A percentile compares a stretch with the other conserved stretches of the same genome.
Evolutionary conservation across 2,329 filamentous ascomycete genomes (phyloP).

Genomic region (Aspergillus chevalieri): DNA sequence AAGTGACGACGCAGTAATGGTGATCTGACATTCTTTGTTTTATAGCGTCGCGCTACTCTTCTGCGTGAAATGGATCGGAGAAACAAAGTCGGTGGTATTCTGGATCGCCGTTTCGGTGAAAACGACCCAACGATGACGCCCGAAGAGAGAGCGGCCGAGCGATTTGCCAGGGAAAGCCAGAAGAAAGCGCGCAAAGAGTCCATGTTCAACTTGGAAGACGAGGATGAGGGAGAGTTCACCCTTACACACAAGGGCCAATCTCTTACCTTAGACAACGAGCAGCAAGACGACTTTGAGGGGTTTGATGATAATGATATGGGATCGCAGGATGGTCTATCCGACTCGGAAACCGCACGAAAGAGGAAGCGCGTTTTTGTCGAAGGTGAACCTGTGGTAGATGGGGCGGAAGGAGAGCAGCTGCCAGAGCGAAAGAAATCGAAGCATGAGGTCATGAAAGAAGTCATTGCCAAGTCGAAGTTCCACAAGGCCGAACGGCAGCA

Average conservation of each 20-base stretch:
- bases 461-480: slow-evolving; percentile 94
- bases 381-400: slow-evolving; percentile 42
- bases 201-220: slow-evolving; percentile 86
- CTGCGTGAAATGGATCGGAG: slow-evolving; percentile 83
- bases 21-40: slow-evolving; percentile 1
- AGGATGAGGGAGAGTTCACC: slow-evolving; percentile 61
- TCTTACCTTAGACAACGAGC: slow-evolving; percentile 56
- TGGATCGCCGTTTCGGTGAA: slow-evolving; percentile 93
- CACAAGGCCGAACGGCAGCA: slow-evolving; percentile 93
- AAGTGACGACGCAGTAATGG: neutral
- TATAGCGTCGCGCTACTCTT: slow-evolving; percentile 68
- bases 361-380: slow-evolving; percentile 44
- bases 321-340: slow-evolving; percentile 54
- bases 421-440: slow-evolving; percentile 89
- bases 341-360: slow-evolving; percentile 46
- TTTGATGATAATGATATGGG: slow-evolving; percentile 59
- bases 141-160: slow-evolving; percentile 84
- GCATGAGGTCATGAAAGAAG: slow-evolving; percentile 94
- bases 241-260: slow-evolving; percentile 81
- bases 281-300: slow-evolving; percentile 68
- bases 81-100: slow-evolving; percentile 85
- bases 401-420: slow-evolving; percentile 50
- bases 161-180: slow-evolving; percentile 85
- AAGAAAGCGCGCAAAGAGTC: slow-evolving; percentile 67
- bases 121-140: slow-evolving; percentile 89